These are phyloP conservation scores for Strobilomyces echinocephalus DNA, from an alignment of 768 basidiomycete species.

Conservation along the genomic window DNA sequence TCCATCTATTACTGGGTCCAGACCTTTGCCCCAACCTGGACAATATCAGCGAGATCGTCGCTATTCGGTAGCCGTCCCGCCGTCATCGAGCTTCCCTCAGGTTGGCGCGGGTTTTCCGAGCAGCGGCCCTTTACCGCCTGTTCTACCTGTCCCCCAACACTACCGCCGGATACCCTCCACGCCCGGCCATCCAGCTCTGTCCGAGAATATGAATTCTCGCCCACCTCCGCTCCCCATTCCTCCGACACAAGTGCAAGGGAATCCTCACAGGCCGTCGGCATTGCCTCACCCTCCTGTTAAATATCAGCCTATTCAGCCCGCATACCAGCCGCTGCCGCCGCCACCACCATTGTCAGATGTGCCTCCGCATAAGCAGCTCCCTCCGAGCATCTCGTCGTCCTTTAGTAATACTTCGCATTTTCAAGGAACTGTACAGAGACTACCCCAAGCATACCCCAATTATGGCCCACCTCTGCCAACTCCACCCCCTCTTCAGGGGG, in stretches of 20 bases:
- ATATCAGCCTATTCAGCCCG: slow-evolving; percentile 40
- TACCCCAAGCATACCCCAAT: slow-evolving; percentile 29
- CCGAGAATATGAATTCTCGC: slow-evolving; percentile 16
- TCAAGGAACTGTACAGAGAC: slow-evolving; percentile 39
- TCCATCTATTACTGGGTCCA: slow-evolving; percentile 19
- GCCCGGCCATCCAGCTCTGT: slow-evolving; percentile 22
- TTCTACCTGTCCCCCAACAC: slow-evolving; percentile 28
- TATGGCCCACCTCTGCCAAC: slow-evolving; percentile 31
- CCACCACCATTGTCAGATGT: slow-evolving; percentile 31
- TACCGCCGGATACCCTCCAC: slow-evolving; percentile 30
- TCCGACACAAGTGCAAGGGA: slow-evolving; percentile 21
- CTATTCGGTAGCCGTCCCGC: slow-evolving; percentile 25
- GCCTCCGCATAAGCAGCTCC: slow-evolving; percentile 25
- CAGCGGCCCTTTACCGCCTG: slow-evolving; percentile 16
- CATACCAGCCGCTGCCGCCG: slow-evolving; percentile 29
- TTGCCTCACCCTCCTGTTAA: slow-evolving; percentile 48
- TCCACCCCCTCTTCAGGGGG: slow-evolving; percentile 20
- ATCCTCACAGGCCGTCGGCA: slow-evolving; percentile 40
- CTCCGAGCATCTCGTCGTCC: slow-evolving; percentile 20
- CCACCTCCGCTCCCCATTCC: slow-evolving; percentile 27
- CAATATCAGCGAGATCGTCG: slow-evolving; percentile 29
- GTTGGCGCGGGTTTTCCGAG: slow-evolving; percentile 13
- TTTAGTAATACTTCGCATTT: slow-evolving; percentile 31
- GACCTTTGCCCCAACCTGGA: slow-evolving; percentile 31
- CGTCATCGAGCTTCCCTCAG: slow-evolving; percentile 32